Evolutionary conservation across 495 filamentous ascomycete genomes (phyloP).

Genomic region (Hypoxylon lenormandii): DNA sequence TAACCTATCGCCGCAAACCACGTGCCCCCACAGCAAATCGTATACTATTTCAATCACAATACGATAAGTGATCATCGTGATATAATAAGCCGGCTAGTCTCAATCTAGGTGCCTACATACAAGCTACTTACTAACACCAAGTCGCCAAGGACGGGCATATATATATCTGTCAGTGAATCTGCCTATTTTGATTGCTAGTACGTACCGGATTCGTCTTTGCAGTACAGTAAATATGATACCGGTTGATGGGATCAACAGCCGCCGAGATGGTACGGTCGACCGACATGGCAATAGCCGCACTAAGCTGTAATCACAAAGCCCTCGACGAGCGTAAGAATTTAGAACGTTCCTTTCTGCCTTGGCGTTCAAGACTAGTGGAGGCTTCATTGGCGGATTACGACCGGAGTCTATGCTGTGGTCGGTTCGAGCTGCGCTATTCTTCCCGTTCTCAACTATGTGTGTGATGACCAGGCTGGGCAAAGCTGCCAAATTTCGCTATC

Average conservation of each 20-base stretch:
- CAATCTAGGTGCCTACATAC: neutral
- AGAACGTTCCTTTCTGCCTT: slow-evolving; percentile 4
- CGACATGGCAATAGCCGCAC: slow-evolving; percentile 3
- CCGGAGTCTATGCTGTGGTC: neutral
- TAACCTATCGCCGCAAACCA: neutral
- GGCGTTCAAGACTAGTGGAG: neutral
- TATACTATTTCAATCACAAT: neutral
- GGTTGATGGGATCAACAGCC: slow-evolving; percentile 3
- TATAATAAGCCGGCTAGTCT: neutral
- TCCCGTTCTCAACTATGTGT: neutral
- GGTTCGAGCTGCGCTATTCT: neutral
- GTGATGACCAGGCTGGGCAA: neutral
- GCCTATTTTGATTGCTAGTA: neutral
- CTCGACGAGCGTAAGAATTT: slow-evolving; percentile 23
- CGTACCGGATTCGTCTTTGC: neutral
- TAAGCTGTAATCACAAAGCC: slow-evolving; percentile 1
- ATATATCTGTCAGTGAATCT: neutral
- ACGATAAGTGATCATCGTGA: neutral
- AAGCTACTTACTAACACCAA: neutral
- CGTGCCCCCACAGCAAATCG: neutral
- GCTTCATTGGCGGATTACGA: slow-evolving; percentile 3
- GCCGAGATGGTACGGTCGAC: neutral
- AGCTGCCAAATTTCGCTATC: neutral
- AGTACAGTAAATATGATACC: neutral
- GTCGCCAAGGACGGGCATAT: neutral